Evolutionary conservation across 2,329 filamentous ascomycete species (phyloP).

Genomic region (Acrocalymma vagum): DNA sequence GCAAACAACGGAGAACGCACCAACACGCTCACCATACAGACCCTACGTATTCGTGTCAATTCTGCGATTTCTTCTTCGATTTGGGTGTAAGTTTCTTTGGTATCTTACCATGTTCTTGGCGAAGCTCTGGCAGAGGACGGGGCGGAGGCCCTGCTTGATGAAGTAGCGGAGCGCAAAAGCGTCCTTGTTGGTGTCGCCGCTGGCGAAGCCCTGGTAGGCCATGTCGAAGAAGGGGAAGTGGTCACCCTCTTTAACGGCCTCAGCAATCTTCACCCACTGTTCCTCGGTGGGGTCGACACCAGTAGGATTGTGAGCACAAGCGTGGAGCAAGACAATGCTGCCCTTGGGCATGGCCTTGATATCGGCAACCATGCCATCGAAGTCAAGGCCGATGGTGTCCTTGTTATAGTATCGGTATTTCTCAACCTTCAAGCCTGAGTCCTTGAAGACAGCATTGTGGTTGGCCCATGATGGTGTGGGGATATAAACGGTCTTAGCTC

Average conservation of each 20-base stretch:
- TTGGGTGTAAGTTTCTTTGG: neutral
- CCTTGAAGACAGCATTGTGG: constrained; percentile 95
- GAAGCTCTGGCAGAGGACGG: constrained; percentile 90
- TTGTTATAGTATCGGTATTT: constrained; percentile 99
- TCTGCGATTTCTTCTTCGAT: too few species aligned
- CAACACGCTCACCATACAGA: constrained; percentile 97
- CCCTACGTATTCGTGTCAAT: constrained; percentile 62
- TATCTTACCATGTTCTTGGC: constrained; percentile 94
- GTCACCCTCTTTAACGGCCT: constrained; percentile 82
- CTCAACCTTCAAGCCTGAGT: constrained; percentile 88
- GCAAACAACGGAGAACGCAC: constrained; percentile 93
- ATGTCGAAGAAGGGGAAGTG: constrained; percentile 99
- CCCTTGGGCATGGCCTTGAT: constrained; percentile 87
- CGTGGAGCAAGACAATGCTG: constrained; percentile 93
- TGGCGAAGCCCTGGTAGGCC: constrained; percentile 99
- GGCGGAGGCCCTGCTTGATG: constrained; percentile 87
- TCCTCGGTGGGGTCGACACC: constrained; percentile 91
- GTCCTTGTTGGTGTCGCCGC: constrained; percentile 88
- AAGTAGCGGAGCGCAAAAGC: constrained; percentile 95
- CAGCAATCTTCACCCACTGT: constrained; percentile 92
- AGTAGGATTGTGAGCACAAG: constrained; percentile 97
- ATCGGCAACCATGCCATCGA: constrained; percentile 89
- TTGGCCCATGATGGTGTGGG: constrained; percentile 97
- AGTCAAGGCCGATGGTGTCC: constrained; percentile 97
- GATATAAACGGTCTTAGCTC: constrained; percentile 95